phyloP scores from a whole-genome alignment of 225 moss, liverwort and hornwort species.

The Polytrichum formosum region DNA sequence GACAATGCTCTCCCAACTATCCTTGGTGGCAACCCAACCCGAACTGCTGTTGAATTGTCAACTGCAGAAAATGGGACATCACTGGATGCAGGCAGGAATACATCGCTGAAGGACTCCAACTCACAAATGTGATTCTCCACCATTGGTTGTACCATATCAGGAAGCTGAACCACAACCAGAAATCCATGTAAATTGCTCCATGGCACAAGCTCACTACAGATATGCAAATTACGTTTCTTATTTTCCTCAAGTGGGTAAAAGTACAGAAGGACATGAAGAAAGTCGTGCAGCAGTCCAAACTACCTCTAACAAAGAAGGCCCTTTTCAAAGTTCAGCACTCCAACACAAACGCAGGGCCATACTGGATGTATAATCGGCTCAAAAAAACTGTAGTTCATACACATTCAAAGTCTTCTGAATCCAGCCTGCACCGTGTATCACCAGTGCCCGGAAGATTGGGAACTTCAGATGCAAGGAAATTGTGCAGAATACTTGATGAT shows the following conservation, averaged over 20 bases:
- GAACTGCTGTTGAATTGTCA: slow-evolving; percentile 44
- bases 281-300: slow-evolving; percentile 56
- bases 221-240: too few species aligned
- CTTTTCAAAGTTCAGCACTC: slow-evolving; percentile 62
- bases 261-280: slow-evolving; percentile 44
- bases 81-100: slow-evolving; percentile 43
- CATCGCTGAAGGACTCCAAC: slow-evolving; percentile 57
- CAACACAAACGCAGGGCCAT: slow-evolving; percentile 54
- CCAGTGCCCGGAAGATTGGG: slow-evolving; percentile 52
- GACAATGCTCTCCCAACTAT: slow-evolving; percentile 49
- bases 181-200: background rate
- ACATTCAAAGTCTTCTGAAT: slow-evolving; percentile 50
- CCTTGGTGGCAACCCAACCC: slow-evolving; percentile 64
- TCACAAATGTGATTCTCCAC: slow-evolving; percentile 45
- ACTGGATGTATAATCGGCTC: slow-evolving; percentile 48
- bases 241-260: slow-evolving; percentile 20
- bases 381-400: slow-evolving; percentile 53
- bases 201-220: too few species aligned
- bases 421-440: slow-evolving; percentile 62
- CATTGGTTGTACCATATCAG: slow-evolving; percentile 50
- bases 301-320: slow-evolving; percentile 44
- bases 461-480: background rate
- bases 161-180: slow-evolving; percentile 51
- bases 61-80: slow-evolving; percentile 53
- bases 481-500: background rate